Evolutionary conservation across 148 eudicot species (phyloP).

Genomic region (Simmondsia chinensis): DNA sequence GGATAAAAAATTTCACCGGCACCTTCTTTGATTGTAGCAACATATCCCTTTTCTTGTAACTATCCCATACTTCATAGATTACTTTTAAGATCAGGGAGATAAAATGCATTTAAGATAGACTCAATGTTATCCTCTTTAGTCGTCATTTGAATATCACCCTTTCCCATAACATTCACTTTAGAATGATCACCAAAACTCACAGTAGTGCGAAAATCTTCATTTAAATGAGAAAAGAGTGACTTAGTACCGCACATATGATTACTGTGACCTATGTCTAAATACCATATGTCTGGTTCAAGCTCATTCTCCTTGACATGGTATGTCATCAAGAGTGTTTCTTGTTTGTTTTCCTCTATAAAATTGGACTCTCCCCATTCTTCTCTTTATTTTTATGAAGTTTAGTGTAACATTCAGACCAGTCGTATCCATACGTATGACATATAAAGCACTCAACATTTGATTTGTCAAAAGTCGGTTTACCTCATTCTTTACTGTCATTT

Average conservation of each 20-base stretch:
- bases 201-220: constrained; percentile 9
- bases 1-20: neutral
- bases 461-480: constrained; percentile 5
- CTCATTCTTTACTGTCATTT: constrained; percentile 2
- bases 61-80: constrained; percentile 9
- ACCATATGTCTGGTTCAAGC: constrained; percentile 1
- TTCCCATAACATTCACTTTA: constrained; percentile 9
- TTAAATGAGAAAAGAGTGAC: constrained; percentile 7
- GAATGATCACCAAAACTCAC: constrained; percentile 8
- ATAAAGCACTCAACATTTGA: constrained; percentile 13
- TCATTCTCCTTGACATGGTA: constrained; percentile 1
- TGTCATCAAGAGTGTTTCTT: constrained; percentile 5
- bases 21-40: constrained; percentile 5
- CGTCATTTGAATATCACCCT: constrained; percentile 6
- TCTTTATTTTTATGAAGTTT: constrained; percentile 1
- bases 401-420: constrained; percentile 14
- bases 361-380: constrained; percentile 1
- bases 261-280: constrained; percentile 8
- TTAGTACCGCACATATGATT: constrained; percentile 10
- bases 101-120: constrained; percentile 8
- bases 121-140: constrained; percentile 5
- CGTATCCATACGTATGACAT: constrained; percentile 14
- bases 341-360: constrained; percentile 8
- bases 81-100: constrained; percentile 11
- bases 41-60: constrained; percentile 9